Evolutionary conservation across 225 moss, liverwort and hornwort species (phyloP), one percentile per base, ranked within the genome.

Genomic region (Lunularia cruciata): DNA sequence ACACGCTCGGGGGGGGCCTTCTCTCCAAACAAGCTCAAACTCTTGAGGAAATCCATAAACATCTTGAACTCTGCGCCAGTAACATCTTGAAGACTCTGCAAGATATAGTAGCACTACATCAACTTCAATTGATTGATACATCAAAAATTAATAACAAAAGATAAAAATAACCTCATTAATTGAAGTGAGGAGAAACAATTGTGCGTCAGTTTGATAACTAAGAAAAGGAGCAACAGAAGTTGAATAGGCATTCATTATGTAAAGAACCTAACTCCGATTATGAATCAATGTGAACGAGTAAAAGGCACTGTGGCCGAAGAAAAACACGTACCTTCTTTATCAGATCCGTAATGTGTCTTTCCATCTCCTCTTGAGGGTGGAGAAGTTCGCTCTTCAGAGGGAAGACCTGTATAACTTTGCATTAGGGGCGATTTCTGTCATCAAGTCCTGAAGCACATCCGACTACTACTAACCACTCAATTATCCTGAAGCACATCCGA

Each of bases 71-170:
- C 98, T 40, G 98, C 98, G 78, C 93, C 93, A 57, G 98, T 99
- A 60, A 99, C 98, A 87, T 99, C 98, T 91, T 99, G 93, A 80
- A 99, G 82, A 89, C 93, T 93, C 98, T 99, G 96, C 84, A 85
- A 77, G 61, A 79, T 16, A 8, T 19, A 28, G 31, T 45, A 52
- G 2, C 23, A 43, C 12, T 23, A 30, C 12, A 16, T 46, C 46
- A 46, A n/a, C n/a, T n/a, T n/a, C n/a, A n/a, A n/a, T n/a, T n/a
- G n/a, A n/a, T n/a, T n/a, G n/a, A n/a, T n/a, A n/a, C n/a, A n/a
- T n/a, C n/a, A n/a, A n/a, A n/a, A n/a, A n/a, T n/a, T n/a, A n/a
- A n/a, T n/a, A n/a, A n/a, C n/a, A n/a, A n/a, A n/a, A n/a, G n/a
- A n/a, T n/a, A n/a, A n/a, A n/a, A n/a, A n/a, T n/a, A n/a, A n/a